Evolutionary conservation across 768 basidiomycete species (phyloP).

Genomic region (Chlorophyllum brunneum): DNA sequence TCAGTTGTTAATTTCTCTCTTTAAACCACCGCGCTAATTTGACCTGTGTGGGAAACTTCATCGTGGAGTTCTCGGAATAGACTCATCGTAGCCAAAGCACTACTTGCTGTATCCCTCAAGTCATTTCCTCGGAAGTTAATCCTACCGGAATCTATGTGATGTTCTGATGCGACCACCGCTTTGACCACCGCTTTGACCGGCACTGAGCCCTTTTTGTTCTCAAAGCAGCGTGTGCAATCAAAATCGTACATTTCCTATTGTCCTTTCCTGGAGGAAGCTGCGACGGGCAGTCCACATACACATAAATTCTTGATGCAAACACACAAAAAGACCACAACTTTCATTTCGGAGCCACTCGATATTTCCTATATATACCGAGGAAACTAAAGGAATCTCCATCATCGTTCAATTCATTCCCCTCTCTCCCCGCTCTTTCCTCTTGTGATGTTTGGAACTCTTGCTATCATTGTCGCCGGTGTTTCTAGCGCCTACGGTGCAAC

Average conservation of each 20-base stretch:
- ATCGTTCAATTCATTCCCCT: not conserved
- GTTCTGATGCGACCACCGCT: not conserved
- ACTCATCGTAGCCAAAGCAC: too few relatives aligned
- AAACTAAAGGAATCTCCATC: not conserved
- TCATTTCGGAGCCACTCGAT: too few relatives aligned
- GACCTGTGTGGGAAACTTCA: too few relatives aligned
- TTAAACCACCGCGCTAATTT: too few relatives aligned
- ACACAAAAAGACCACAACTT: too few relatives aligned
- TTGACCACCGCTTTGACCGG: not conserved
- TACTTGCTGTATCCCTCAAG: too few relatives aligned
- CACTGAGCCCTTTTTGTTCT: not conserved
- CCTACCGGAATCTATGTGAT: too few relatives aligned
- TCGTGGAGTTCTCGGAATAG: too few relatives aligned
- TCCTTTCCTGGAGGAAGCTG: too few relatives aligned
- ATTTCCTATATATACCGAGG: too few relatives aligned
- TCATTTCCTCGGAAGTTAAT: too few relatives aligned
- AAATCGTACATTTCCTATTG: not conserved
- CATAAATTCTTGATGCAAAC: not conserved
- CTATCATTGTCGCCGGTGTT: constrained; percentile 21
- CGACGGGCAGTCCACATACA: not conserved
- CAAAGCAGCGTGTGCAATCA: not conserved
- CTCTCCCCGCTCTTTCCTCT: not conserved
- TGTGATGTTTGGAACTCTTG: constrained; percentile 11
- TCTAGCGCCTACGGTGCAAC: constrained; percentile 26
- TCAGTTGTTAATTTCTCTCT: too few relatives aligned